A percentile compares a stretch with the other conserved stretches of the same genome.
Conservation (phyloP, 1,284 basidiomycete genomes). For the Meripilus lineatus region DNA sequence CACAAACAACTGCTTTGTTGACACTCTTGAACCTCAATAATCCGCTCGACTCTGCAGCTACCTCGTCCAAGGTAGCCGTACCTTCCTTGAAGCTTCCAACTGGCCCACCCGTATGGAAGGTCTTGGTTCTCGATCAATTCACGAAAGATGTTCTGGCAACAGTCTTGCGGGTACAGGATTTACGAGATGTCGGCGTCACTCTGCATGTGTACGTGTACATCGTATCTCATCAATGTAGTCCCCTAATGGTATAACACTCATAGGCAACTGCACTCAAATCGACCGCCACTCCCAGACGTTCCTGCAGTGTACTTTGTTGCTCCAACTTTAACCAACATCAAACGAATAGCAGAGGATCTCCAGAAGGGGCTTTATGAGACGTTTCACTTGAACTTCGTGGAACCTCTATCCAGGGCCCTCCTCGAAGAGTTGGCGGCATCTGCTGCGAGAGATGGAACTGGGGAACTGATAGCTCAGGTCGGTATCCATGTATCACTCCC, state of each 20-base stretch:
- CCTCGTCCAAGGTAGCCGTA: conserved; percentile 35
- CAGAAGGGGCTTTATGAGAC: conserved; percentile 88
- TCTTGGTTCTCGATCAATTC: conserved; percentile 90
- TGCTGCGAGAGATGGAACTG: conserved; percentile 83
- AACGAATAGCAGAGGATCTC: conserved; percentile 86
- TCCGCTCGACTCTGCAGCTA: conserved; percentile 26
- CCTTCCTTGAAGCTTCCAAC: conserved; percentile 40
- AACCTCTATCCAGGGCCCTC: conserved; percentile 80
- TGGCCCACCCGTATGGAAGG: conserved; percentile 93
- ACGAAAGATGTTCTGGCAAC: conserved; percentile 97
- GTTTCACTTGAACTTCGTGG: conserved; percentile 94
- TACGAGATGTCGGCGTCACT: conserved; percentile 95
- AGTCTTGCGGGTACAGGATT: conserved; percentile 90
- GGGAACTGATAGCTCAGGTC: conserved; percentile 76
- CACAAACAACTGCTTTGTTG: conserved; percentile 74
- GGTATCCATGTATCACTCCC: conserved; percentile 17
- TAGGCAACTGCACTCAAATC: conserved; percentile 87
- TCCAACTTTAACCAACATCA: conserved; percentile 84
- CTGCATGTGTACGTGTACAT: conserved; percentile 79
- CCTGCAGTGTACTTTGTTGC: conserved; percentile 97
- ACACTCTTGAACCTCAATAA: conserved; percentile 37
- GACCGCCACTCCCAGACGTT: conserved; percentile 91
- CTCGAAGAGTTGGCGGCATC: conserved; percentile 92
- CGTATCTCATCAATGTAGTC: not conserved
- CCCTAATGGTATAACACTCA: conserved; percentile 2